A percentile compares a stretch with the other conserved stretches of the same genome.
Evolutionary conservation across 352 stramenopile genomes (phyloP).

Genomic region (Blastocystis sp.): DNA sequence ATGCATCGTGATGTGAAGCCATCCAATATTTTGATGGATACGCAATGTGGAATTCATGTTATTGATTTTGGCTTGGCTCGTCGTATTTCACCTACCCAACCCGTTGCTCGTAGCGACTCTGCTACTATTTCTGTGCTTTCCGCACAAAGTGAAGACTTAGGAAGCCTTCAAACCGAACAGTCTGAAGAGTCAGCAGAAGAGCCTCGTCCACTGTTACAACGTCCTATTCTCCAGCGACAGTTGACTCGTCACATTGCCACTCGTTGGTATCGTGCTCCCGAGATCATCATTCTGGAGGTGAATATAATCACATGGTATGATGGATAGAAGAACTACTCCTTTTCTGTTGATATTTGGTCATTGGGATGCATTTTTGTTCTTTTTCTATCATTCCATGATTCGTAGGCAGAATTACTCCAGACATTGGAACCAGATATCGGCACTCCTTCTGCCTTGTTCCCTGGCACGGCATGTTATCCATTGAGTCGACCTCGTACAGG

Average conservation of each 20-base stretch:
- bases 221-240: slow-evolving; percentile 57
- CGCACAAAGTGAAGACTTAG: background rate
- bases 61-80: slow-evolving; percentile 85
- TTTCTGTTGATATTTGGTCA: slow-evolving; percentile 97
- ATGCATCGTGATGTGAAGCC: slow-evolving; percentile 86
- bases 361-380: slow-evolving; percentile 91
- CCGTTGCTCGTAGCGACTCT: background rate
- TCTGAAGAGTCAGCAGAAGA: background rate
- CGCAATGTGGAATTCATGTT: slow-evolving; percentile 90
- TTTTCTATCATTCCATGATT: background rate
- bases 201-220: background rate
- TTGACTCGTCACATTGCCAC: slow-evolving; percentile 83
- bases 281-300: slow-evolving; percentile 77
- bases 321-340: slow-evolving; percentile 75
- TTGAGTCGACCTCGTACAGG: background rate
- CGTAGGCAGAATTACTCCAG: slow-evolving; percentile 54
- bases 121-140: background rate
- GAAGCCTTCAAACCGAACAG: background rate
- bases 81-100: slow-evolving; percentile 70
- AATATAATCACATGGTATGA: background rate
- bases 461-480: slow-evolving; percentile 58
- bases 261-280: slow-evolving; percentile 80
- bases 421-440: slow-evolving; percentile 12
- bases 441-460: slow-evolving; percentile 29
- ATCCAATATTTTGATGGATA: slow-evolving; percentile 95